Evolutionary conservation across 1,284 basidiomycete species (phyloP), one percentile per base, ranked within the genome.

Genomic region (Ceratobasidium sp.): DNA sequence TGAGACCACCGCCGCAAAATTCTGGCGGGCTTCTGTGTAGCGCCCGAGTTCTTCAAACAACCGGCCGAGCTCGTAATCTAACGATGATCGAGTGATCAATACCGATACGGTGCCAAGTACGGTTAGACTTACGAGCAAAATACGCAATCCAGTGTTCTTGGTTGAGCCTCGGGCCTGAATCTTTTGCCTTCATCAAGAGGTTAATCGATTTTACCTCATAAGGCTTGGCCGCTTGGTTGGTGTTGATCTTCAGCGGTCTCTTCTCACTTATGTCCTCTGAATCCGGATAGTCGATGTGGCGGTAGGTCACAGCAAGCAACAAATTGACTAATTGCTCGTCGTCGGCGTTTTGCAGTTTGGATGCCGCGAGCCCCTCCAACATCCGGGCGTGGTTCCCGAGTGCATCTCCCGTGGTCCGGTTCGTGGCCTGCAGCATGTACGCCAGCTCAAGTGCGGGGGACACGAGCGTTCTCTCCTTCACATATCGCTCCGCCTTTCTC

Each of bases 361-460:
- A 24, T 84, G 80, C 14, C 78, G 66, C 79, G 41, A 66, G 24
- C 39, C 62, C 9, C 80, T 77, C 78, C 80, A 80, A 76, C 79
- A 74, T 79, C 62, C 58, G 69, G 37, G 31, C 68, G 56, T 72
- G 68, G 62, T 64, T 75, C 14, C 73, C 69, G n/a, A 80, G 69
- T 19, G 79, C 77, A 13, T 65, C 59, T 14, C 77, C 64, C 46
- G 71, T 74, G 14, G 79, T 76, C 41, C 75, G 74, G 56, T 72
- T 74, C 16, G 79, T 77, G 6, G 80, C 80, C 59, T 83, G 83
- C 62, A 85, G 82, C 54, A 85, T 81, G 80, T 86, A 88, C 49
- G 84, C 83, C 58, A 88, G 81, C 79, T 89, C 88, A 79, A 88
- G 80, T 31, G 84, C 86, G 2, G 87, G 86, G n/a, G 87, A 79